phyloP scores from a whole-genome alignment of 1,139 yeast species.

The Hyphopichia khmerensis region DNA sequence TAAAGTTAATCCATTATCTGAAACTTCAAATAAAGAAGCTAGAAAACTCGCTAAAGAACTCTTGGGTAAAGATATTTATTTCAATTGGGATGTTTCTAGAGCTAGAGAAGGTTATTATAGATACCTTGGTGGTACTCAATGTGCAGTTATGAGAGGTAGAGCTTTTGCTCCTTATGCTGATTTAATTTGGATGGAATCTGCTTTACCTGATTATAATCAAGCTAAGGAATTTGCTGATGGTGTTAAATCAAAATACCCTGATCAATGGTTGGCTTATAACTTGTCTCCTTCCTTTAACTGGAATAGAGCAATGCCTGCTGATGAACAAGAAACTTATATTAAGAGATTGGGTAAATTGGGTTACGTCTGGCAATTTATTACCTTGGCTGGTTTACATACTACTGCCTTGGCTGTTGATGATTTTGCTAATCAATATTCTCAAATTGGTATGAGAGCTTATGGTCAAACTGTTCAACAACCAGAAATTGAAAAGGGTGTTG shows the following conservation, averaged over 20 bases:
- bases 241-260: constrained; percentile 75
- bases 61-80: constrained; percentile 81
- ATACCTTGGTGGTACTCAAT: constrained; percentile 94
- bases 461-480: constrained; percentile 84
- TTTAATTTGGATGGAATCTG: constrained; percentile 98
- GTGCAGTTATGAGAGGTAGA: constrained; percentile 96
- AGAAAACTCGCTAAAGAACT: constrained; percentile 72
- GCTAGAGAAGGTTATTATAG: constrained; percentile 98
- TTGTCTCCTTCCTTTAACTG: constrained; percentile 97
- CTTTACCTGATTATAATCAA: constrained; percentile 89
- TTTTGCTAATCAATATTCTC: constrained; percentile 75
- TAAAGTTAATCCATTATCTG: constrained; percentile 72
- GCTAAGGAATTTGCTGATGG: constrained; percentile 95
- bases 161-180: constrained; percentile 96
- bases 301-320: constrained; percentile 88
- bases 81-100: constrained; percentile 95
- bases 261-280: constrained; percentile 95
- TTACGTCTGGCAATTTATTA: constrained; percentile 96
- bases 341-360: constrained; percentile 85
- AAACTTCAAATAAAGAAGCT: constrained; percentile 79
- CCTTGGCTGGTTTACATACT: constrained; percentile 96
- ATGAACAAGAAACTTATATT: constrained; percentile 90
- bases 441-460: constrained; percentile 93
- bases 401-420: constrained; percentile 90
- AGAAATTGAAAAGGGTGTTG: constrained; percentile 88